These are phyloP conservation scores for Rhodotorula babjevae DNA, from an alignment of 768 basidiomycete species.

Conservation along the genomic window DNA sequence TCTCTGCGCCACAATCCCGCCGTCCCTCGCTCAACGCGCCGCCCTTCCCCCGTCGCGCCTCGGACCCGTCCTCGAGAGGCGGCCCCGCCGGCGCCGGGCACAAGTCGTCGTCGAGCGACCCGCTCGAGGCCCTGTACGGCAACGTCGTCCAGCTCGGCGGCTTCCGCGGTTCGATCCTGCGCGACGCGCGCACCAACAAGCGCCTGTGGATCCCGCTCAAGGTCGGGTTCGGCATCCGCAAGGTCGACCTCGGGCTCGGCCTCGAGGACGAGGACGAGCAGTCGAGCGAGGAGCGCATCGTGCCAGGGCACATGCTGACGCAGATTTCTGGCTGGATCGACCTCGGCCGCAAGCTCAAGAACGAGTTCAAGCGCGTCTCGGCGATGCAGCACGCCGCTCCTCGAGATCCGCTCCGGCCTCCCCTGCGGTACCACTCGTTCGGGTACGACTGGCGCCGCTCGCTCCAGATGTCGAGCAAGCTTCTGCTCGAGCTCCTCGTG, in stretches of 20 bases:
- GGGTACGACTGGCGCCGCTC: constrained; percentile 41
- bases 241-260: constrained; percentile 34
- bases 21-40: not conserved
- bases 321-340: constrained; percentile 33
- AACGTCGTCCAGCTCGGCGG: constrained; percentile 39
- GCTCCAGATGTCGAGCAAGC: constrained; percentile 25
- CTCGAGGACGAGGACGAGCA: constrained; percentile 38
- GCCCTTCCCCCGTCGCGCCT: not conserved
- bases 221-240: constrained; percentile 34
- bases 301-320: constrained; percentile 26
- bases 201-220: constrained; percentile 38
- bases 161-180: constrained; percentile 32
- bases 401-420: not conserved
- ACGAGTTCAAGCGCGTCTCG: constrained; percentile 2
- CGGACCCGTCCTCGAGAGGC: not conserved
- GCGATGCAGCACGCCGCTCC: not conserved
- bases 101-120: constrained; percentile 5
- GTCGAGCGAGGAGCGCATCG: constrained; percentile 29
- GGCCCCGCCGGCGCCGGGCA: not conserved
- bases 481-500: constrained; percentile 2
- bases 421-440: constrained; percentile 25
- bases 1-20: not conserved
- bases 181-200: constrained; percentile 25
- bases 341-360: constrained; percentile 33
- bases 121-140: constrained; percentile 28